Percentiles rank a stretch among this genome's conserved stretches.
phyloP scores from a whole-genome alignment of 495 filamentous ascomycete genomes.

The Immersiella caudata region DNA sequence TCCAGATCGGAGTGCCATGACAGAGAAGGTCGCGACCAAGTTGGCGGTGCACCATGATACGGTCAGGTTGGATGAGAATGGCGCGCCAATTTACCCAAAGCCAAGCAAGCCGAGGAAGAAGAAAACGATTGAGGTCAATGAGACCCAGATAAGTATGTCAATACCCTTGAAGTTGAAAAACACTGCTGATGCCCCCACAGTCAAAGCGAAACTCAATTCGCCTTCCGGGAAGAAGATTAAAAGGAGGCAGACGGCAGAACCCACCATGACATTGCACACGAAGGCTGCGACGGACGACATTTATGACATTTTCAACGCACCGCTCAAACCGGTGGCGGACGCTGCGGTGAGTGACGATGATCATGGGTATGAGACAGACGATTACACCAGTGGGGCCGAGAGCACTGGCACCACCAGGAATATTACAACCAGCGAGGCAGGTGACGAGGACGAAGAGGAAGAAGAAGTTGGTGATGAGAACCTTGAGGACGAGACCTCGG shows the following conservation, averaged over 20 bases:
- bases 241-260: constrained; percentile 65
- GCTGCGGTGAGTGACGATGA: constrained; percentile 62
- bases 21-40: constrained; percentile 40
- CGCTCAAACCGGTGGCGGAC: constrained; percentile 57
- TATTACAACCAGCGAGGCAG: constrained; percentile 55
- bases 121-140: constrained; percentile 76
- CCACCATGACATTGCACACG: constrained; percentile 97
- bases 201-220: constrained; percentile 90
- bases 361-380: constrained; percentile 67
- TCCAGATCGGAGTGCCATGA: constrained; percentile 31
- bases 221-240: constrained; percentile 76
- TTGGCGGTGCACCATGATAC: constrained; percentile 50
- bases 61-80: constrained; percentile 56
- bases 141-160: constrained; percentile 79
- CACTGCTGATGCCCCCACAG: constrained; percentile 42
- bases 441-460: constrained; percentile 38
- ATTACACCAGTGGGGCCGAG: constrained; percentile 81
- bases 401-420: constrained; percentile 73
- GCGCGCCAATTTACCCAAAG: constrained; percentile 40
- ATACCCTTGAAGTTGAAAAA: not conserved
- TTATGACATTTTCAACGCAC: constrained; percentile 94
- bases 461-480: constrained; percentile 66
- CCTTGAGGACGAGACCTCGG: constrained; percentile 51
- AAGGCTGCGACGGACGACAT: constrained; percentile 95
- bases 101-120: constrained; percentile 57